These are phyloP conservation scores for Halophytophthora batemanensis DNA, from an alignment of 352 stramenopile species.

Conservation along the genomic window DNA sequence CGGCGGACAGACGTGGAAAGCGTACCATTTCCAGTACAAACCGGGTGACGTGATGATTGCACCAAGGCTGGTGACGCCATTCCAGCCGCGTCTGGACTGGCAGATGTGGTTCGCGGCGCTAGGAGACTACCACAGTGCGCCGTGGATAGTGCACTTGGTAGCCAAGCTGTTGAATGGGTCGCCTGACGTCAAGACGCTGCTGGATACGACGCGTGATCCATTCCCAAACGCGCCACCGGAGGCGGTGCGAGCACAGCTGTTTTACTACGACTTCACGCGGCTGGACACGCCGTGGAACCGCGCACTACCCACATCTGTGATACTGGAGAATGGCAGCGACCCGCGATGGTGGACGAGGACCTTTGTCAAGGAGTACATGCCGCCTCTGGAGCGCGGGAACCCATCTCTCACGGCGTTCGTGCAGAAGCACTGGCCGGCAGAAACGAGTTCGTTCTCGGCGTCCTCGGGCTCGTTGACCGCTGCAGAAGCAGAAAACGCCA, in stretches of 20 bases:
- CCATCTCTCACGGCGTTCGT: conserved; percentile 44
- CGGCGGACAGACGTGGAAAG: conserved; percentile 51
- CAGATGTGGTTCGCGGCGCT: conserved; percentile 93
- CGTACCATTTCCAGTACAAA: conserved; percentile 88
- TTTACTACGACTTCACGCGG: conserved; percentile 88
- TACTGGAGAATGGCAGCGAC: conserved; percentile 25
- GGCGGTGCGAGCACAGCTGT: conserved; percentile 59
- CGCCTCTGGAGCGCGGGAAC: conserved; percentile 39
- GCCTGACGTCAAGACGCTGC: conserved; percentile 51
- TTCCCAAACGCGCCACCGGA: conserved; percentile 41
- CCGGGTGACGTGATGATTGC: conserved; percentile 45
- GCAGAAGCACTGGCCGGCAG: conserved; percentile 26
- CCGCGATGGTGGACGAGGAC: conserved; percentile 46
- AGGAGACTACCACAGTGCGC: conserved; percentile 68
- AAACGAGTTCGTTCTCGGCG: background rate
- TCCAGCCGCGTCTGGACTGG: conserved; percentile 87
- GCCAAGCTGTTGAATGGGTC: conserved; percentile 77
- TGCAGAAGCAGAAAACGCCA: background rate
- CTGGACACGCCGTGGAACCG: conserved; percentile 59
- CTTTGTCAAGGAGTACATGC: conserved; percentile 38
- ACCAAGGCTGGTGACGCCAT: conserved; percentile 37
- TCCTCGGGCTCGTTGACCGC: background rate
- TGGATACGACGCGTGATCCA: conserved; percentile 57
- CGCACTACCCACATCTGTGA: conserved; percentile 22
- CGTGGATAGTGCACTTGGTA: conserved; percentile 87